Evolutionary conservation across 2,329 filamentous ascomycete genomes (phyloP).

Genomic region (Hansfordia pulvinata): DNA sequence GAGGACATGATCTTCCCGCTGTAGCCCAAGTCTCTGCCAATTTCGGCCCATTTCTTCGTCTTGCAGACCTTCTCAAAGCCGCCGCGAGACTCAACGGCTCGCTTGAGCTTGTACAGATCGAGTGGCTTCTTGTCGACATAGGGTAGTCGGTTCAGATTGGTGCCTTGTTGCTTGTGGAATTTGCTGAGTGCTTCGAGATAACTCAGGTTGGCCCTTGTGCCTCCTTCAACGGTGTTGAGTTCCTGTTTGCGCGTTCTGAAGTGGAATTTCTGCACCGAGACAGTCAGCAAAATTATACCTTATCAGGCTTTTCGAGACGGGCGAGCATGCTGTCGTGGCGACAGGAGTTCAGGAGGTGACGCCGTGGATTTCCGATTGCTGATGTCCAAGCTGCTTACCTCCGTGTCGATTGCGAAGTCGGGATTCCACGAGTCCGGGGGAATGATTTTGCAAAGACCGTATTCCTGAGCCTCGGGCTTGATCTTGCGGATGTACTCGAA

Average conservation of each 20-base stretch:
- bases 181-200: constrained; percentile 92
- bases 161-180: constrained; percentile 94
- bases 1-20: constrained; percentile 99
- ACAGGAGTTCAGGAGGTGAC: background rate
- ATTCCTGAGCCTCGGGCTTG: constrained; percentile 69
- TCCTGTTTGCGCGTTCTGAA: constrained; percentile 94
- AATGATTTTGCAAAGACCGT: constrained; percentile 90
- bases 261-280: constrained; percentile 94
- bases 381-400: constrained; percentile 62
- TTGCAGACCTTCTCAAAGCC: constrained; percentile 97
- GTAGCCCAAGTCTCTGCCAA: constrained; percentile 89
- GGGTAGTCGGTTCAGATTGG: constrained; percentile 82
- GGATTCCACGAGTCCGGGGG: constrained; percentile 92
- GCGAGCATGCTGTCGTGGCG: background rate
- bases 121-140: constrained; percentile 96
- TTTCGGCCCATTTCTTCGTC: constrained; percentile 97
- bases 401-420: constrained; percentile 89
- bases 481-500: constrained; percentile 92
- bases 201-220: constrained; percentile 86
- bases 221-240: constrained; percentile 95
- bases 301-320: constrained; percentile 3
- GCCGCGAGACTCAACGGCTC: constrained; percentile 86
- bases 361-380: no score
- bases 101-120: constrained; percentile 90
- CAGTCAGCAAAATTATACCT: constrained; percentile 2